Base-by-base conservation (phyloP, 768 basidiomycete species). In the Suillus subalutaceus region DNA sequence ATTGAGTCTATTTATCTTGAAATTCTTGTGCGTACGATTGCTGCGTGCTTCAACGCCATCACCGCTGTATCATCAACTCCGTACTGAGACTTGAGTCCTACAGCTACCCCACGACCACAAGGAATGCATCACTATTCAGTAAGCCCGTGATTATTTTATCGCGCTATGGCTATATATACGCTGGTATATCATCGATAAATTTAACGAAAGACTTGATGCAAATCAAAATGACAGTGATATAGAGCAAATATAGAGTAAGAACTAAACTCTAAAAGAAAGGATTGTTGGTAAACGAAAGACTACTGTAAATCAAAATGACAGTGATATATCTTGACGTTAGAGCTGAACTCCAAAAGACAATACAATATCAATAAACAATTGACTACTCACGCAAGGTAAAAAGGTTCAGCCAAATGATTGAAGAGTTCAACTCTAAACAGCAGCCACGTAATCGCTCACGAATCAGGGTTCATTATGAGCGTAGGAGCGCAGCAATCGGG, bases 151-250 rank as follows among this genome's bases (percentile, higher is more conserved):
- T 30, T 52, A 16, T 53, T 53, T 16, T 53, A 53, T 53, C 1
- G 16, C 30, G 26, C 4, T 16, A 30, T 18, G 13, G 0, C n/a
- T 46, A 20, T 46, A n/a, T 48, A 2, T 1, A n/a, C 20, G 9
- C 20, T 10, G 20, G 48, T 50, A 48, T 15, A 26, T 50, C 18
- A 20, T n/a, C 44, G 20, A 30, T 52, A 16, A 52, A 26, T 26
- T 26, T 26, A 26, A 35, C 32, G 9, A 55, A 20, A 6, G 32
- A 20, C 30, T 5, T 18, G 3, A 6, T 55, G 53, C 13, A 16
- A 26, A 52, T 26, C 50, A 52, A 52, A 52, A 52, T 52, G 50
- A 52, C 26, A 52, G 50, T 52, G 50, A 52, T 15, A 15, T 50
- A 48, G 26, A 26, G 26, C 26, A 26, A 26, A 26, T 23, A 3